Conservation (phyloP, 257 asterid species). For the Anisodus tanguticus region DNA sequence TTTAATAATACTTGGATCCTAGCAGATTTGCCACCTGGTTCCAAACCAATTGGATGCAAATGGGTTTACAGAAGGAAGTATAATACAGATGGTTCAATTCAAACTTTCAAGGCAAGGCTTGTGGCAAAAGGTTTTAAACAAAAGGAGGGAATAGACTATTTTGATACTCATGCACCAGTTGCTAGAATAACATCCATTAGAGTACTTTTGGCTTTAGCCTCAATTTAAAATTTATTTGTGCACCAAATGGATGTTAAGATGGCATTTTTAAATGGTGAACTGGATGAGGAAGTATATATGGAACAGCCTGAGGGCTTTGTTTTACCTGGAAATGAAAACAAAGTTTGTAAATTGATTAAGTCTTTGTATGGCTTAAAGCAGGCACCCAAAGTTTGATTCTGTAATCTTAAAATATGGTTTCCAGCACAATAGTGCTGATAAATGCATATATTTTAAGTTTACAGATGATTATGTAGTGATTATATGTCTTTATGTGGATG, state of each 20-base stretch:
- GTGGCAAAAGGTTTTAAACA: neutral
- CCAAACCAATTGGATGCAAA: neutral
- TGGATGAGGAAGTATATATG: no score
- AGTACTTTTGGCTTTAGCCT: neutral
- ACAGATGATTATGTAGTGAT: neutral
- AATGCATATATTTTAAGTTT: neutral
- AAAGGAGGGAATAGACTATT: constrained; percentile 16
- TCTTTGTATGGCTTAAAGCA: constrained; percentile 18
- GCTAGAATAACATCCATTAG: constrained; percentile 17
- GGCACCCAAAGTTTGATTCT: neutral
- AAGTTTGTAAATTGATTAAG: neutral
- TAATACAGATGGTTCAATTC: no score
- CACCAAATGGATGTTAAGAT: no score
- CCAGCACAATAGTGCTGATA: neutral
- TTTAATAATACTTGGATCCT: neutral
- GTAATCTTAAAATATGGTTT: neutral
- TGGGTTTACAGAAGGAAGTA: no score
- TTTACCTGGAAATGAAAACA: neutral
- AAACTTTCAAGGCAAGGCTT: no score
- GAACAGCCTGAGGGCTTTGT: constrained; percentile 5
- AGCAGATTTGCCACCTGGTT: constrained; percentile 3
- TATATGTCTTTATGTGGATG: neutral
- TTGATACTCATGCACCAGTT: neutral
- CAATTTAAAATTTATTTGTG: neutral
- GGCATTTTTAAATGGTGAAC: no score